Evolutionary conservation across 495 filamentous ascomycete genomes (phyloP).

Genomic region (Stereocaulon alpinum): DNA sequence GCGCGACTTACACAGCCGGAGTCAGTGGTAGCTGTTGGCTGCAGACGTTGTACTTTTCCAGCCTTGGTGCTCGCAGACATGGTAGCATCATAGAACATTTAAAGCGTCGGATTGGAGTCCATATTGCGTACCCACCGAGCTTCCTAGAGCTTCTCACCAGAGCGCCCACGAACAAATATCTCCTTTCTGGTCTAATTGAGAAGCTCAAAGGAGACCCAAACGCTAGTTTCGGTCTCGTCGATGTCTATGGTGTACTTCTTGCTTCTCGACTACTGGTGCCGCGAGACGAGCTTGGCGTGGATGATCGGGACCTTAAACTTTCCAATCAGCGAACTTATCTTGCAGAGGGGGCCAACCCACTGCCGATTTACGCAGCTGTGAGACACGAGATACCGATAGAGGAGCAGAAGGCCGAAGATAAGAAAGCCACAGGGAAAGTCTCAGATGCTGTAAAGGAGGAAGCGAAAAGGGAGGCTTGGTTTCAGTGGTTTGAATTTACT

Average conservation of each 20-base stretch:
- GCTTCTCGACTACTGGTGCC: slow-evolving; percentile 78
- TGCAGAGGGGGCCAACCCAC: slow-evolving; percentile 62
- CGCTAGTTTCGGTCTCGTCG: slow-evolving; percentile 81
- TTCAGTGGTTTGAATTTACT: slow-evolving; percentile 96
- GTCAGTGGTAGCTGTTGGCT: slow-evolving; percentile 96
- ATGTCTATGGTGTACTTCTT: slow-evolving; percentile 79
- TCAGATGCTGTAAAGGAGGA: slow-evolving; percentile 46
- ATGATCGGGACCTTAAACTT: slow-evolving; percentile 72
- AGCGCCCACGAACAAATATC: slow-evolving; percentile 83
- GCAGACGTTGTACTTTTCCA: slow-evolving; percentile 82
- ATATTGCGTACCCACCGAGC: slow-evolving; percentile 83
- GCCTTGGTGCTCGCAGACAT: slow-evolving; percentile 54
- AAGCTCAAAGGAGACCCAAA: slow-evolving; percentile 73
- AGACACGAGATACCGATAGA: slow-evolving; percentile 85
- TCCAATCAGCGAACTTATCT: slow-evolving; percentile 70
- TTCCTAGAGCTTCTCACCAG: slow-evolving; percentile 66
- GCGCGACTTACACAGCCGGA: slow-evolving; percentile 85
- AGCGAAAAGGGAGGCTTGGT: slow-evolving; percentile 72
- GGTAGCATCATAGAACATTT: slow-evolving; percentile 66
- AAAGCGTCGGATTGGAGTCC: slow-evolving; percentile 70
- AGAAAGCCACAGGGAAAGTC: slow-evolving; percentile 28
- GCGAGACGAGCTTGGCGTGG: slow-evolving; percentile 65
- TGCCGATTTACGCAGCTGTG: slow-evolving; percentile 92
- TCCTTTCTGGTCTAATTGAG: slow-evolving; percentile 80
- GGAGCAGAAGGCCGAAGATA: slow-evolving; percentile 33